phyloP scores from a whole-genome alignment of 495 filamentous ascomycete species.

The Xanthoparmelia taractica region DNA sequence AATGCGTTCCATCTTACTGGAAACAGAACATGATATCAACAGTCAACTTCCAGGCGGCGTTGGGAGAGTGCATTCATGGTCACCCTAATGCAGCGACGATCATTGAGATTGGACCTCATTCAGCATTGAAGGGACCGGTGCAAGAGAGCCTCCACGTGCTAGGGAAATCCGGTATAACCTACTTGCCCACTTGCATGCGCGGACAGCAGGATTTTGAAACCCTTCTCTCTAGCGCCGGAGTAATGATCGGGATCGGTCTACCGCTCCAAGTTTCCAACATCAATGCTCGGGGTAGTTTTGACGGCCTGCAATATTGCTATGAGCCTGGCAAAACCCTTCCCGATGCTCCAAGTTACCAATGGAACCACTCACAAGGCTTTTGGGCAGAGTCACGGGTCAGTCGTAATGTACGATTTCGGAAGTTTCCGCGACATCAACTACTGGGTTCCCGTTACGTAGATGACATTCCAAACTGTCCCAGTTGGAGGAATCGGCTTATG shows the following conservation, averaged over 20 bases:
- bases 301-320: conserved; percentile 2
- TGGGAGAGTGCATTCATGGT: neutral
- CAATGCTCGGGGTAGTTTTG: conserved; percentile 14
- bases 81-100: neutral
- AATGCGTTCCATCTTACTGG: conserved; percentile 21
- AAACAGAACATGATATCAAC: conserved; percentile 19
- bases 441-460: conserved; percentile 33
- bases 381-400: conserved; percentile 44
- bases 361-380: conserved; percentile 41
- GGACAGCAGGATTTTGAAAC: conserved; percentile 17
- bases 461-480: conserved; percentile 17
- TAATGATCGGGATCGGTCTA: conserved; percentile 18
- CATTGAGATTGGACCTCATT: conserved; percentile 53
- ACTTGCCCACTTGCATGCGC: conserved; percentile 18
- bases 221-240: conserved; percentile 20
- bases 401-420: conserved; percentile 38
- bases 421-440: conserved; percentile 37
- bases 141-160: conserved; percentile 5
- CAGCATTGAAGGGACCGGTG: conserved; percentile 43
- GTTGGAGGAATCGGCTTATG: conserved; percentile 22
- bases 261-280: conserved; percentile 14
- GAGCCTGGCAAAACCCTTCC: conserved; percentile 10
- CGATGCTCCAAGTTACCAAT: conserved; percentile 39
- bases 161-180: neutral
- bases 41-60: conserved; percentile 31